Evolutionary conservation across 2,329 filamentous ascomycete genomes (phyloP).

Genomic region (Alternaria burnsii): DNA sequence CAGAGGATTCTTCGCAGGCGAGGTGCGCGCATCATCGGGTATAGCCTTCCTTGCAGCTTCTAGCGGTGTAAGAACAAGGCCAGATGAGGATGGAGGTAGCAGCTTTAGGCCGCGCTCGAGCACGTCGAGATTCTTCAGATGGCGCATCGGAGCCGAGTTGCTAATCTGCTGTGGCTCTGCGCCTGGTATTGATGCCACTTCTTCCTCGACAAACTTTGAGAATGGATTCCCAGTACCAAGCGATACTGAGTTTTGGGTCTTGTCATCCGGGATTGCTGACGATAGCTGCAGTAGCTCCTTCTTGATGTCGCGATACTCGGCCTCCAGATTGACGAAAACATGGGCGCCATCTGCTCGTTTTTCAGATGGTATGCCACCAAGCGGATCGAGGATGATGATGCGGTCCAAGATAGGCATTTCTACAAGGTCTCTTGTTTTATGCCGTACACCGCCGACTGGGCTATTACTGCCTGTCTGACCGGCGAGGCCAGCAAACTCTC

Average conservation of each 20-base stretch:
- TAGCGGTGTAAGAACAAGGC: constrained; percentile 83
- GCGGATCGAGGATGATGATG: constrained; percentile 85
- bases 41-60: constrained; percentile 72
- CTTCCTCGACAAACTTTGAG: constrained; percentile 53
- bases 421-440: constrained; percentile 22
- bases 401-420: constrained; percentile 71
- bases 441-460: constrained; percentile 24
- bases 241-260: constrained; percentile 16
- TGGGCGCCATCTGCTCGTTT: constrained; percentile 70
- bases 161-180: constrained; percentile 22
- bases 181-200: constrained; percentile 31
- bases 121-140: constrained; percentile 77
- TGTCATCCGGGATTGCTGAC: constrained; percentile 17
- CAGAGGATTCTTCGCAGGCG: constrained; percentile 78
- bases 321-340: constrained; percentile 91
- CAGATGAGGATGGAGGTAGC: constrained; percentile 84
- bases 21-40: constrained; percentile 60
- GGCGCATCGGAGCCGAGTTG: constrained; percentile 47
- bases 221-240: constrained; percentile 54
- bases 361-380: constrained; percentile 81
- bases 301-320: constrained; percentile 79
- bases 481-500: constrained; percentile 74
- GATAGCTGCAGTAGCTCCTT: constrained; percentile 62
- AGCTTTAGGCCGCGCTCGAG: constrained; percentile 75
- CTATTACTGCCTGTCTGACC: constrained; percentile 23